Evolutionary conservation across 306 rosid species (phyloP).

Genomic region (Prosopis cineraria): DNA sequence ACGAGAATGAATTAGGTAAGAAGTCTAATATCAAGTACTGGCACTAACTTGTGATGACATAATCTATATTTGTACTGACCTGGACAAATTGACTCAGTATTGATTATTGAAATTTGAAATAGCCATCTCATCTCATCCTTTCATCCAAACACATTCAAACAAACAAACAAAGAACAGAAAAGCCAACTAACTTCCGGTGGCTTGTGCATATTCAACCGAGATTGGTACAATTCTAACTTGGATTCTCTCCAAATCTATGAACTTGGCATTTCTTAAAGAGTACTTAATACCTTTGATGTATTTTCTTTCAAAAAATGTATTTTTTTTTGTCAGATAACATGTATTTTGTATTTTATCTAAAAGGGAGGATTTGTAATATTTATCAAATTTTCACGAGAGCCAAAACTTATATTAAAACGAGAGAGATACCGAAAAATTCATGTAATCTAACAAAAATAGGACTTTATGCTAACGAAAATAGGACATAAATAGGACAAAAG

Average conservation of each 20-base stretch:
- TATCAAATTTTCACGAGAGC: not conserved
- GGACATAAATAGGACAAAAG: not conserved
- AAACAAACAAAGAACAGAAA: not conserved
- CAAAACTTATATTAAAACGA: not conserved
- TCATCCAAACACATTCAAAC: not conserved
- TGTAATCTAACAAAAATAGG: no score
- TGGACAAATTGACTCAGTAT: not conserved
- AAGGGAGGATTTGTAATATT: not conserved
- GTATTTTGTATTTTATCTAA: not conserved
- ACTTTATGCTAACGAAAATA: not conserved
- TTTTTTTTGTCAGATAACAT: not conserved
- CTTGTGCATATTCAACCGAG: not conserved
- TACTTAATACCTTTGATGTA: not conserved
- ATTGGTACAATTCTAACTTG: not conserved
- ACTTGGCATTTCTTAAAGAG: not conserved
- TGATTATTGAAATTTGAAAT: not conserved
- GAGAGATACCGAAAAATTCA: no score
- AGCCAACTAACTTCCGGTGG: not conserved
- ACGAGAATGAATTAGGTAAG: not conserved
- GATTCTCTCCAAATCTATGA: not conserved
- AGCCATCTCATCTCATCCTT: not conserved
- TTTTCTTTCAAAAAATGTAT: not conserved
- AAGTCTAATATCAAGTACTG: not conserved
- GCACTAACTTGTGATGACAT: not conserved
- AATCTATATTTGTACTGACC: not conserved